Percentiles rank a stretch among this genome's conserved stretches.
These are phyloP conservation scores for Lactuca saligna DNA, from an alignment of 129 eudicot species.

Conservation along the genomic window DNA sequence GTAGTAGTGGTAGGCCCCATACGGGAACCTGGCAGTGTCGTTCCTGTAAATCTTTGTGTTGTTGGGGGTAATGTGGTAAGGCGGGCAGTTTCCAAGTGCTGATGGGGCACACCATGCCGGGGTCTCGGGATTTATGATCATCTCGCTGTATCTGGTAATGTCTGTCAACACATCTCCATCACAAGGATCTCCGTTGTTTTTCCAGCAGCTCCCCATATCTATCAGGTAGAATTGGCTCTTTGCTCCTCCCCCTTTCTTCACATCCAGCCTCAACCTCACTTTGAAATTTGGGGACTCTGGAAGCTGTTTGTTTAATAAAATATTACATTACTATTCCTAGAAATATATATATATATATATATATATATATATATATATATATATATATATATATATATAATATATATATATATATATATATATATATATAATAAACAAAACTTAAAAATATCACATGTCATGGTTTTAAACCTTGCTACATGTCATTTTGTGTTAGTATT, in stretches of 20 bases:
- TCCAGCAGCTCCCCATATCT: constrained; percentile 97
- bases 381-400: no score
- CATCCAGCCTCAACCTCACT: constrained; percentile 61
- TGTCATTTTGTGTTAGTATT: no score
- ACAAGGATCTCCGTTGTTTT: constrained; percentile 80
- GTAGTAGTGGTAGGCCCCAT: constrained; percentile 78
- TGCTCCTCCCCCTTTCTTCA: constrained; percentile 80
- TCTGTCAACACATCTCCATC: constrained; percentile 78
- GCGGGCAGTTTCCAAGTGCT: constrained; percentile 62
- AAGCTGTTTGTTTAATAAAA: constrained; percentile 38
- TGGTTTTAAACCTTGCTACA: no score
- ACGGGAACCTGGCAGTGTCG: constrained; percentile 70
- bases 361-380: no score
- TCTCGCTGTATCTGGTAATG: constrained; percentile 78
- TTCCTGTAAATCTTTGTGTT: constrained; percentile 61
- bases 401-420: no score
- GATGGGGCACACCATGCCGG: constrained; percentile 74
- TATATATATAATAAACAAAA: no score
- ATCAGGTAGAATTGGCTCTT: constrained; percentile 91
- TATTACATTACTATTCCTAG: no score
- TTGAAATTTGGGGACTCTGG: constrained; percentile 91
- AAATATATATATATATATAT: no score
- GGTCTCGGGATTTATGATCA: constrained; percentile 79
- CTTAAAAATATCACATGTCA: no score
- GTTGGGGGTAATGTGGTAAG: constrained; percentile 76